A percentile compares a stretch with the other conserved stretches of the same genome.
Evolutionary conservation across 2,329 filamentous ascomycete genomes (phyloP).

Genomic region (Cladosporium sp.): DNA sequence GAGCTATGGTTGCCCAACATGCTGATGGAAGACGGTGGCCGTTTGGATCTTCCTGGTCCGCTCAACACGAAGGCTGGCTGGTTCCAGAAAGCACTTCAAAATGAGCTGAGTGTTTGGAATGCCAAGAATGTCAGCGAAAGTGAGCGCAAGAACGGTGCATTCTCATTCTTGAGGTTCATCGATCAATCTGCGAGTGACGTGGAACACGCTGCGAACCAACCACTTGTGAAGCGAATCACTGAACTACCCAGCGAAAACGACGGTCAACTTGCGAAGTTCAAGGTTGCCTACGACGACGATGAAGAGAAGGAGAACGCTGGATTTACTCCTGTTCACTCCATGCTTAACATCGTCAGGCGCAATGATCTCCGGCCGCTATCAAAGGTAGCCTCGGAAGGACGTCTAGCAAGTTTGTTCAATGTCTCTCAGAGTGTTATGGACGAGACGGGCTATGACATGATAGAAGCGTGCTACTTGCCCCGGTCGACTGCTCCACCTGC

Average conservation of each 20-base stretch:
- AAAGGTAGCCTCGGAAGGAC: constrained; percentile 66
- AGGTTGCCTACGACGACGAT: constrained; percentile 63
- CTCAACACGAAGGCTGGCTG: constrained; percentile 76
- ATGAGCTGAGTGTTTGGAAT: constrained; percentile 87
- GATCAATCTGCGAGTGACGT: constrained; percentile 72
- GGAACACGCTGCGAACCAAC: constrained; percentile 63
- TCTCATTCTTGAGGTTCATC: constrained; percentile 87
- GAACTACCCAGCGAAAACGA: constrained; percentile 50
- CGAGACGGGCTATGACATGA: constrained; percentile 66
- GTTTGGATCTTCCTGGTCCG: constrained; percentile 67
- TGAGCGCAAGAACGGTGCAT: constrained; percentile 58
- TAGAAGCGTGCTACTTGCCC: constrained; percentile 79
- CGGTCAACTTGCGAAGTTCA: constrained; percentile 59
- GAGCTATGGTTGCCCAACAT: constrained; percentile 78
- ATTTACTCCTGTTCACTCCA: constrained; percentile 68
- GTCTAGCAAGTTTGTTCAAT: constrained; percentile 72
- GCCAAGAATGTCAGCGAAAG: constrained; percentile 71
- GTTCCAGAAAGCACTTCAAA: constrained; percentile 67
- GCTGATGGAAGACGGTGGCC: constrained; percentile 75
- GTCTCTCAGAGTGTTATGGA: constrained; percentile 64
- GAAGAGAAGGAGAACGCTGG: constrained; percentile 46
- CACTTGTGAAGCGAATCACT: constrained; percentile 69
- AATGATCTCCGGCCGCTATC: constrained; percentile 63
- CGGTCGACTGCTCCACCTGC: constrained; percentile 80
- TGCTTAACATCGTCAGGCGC: constrained; percentile 75